A percentile compares a stretch with the other conserved stretches of the same genome.
Conservation (phyloP, 106 monocot genomes). For the Vanilla planifolia region DNA sequence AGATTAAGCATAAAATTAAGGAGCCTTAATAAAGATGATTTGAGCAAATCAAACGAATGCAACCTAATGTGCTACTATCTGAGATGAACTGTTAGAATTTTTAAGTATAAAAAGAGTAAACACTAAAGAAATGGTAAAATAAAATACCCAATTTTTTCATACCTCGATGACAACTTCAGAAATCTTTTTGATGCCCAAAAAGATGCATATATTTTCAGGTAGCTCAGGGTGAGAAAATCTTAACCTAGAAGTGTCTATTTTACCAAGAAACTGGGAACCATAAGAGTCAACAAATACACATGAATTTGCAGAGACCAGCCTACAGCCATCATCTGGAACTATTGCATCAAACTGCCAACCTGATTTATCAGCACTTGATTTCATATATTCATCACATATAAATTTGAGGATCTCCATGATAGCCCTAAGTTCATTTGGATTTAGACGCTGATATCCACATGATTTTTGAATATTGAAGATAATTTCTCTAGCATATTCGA, state of each 20-base stretch:
- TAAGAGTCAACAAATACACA: slow-evolving; percentile 84
- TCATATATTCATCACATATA: slow-evolving; percentile 50
- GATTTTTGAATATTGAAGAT: slow-evolving; percentile 67
- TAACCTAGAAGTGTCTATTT: slow-evolving; percentile 70
- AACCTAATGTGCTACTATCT: too few species aligned
- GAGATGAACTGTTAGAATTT: too few species aligned
- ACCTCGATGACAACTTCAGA: slow-evolving; percentile 92
- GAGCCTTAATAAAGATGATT: too few species aligned
- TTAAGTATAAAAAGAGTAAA: too few species aligned
- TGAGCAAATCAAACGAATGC: too few species aligned
- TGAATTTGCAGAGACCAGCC: slow-evolving; percentile 82
- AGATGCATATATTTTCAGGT: slow-evolving; percentile 55
- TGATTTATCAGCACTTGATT: slow-evolving; percentile 17
- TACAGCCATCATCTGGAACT: slow-evolving; percentile 91
- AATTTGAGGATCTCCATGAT: slow-evolving; percentile 85
- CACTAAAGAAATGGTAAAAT: not conserved
- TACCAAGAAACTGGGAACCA: slow-evolving; percentile 63
- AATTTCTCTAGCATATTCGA: slow-evolving; percentile 65
- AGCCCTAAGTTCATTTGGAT: slow-evolving; percentile 98
- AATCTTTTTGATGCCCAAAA: slow-evolving; percentile 72
- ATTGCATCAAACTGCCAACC: slow-evolving; percentile 52
- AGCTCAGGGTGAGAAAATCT: slow-evolving; percentile 86
- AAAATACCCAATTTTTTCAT: slow-evolving; percentile 3
- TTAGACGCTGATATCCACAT: slow-evolving; percentile 88
- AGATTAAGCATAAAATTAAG: too few species aligned